Evolutionary conservation across 345 rosid species (phyloP), one percentile per base, ranked within the genome.

Genomic region (Lepidium sativum): DNA sequence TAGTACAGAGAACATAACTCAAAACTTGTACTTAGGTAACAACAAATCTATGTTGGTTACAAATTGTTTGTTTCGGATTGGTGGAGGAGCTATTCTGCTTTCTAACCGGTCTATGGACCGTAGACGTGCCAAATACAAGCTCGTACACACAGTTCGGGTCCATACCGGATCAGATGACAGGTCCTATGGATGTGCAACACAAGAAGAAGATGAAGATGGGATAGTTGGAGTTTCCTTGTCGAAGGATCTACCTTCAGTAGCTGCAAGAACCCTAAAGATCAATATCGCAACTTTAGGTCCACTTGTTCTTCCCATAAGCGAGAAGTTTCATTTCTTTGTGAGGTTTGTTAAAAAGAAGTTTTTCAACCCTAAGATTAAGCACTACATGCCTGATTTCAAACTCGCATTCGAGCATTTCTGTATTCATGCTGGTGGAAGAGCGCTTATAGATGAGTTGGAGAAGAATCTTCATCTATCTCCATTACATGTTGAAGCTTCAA

Each of bases 361-460:
- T 33, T 43, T 87, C 3, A 72, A 79, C 53, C 76, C 76, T 49
- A 67, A 67, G 66, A 32, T 80, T 21, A 81, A 74, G 77, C 82
- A 71, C 33, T 71, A 71, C 65, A 48, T 64, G 20, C 75, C 75
- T 0, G 77, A 86, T 64, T 86, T 86, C 69, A 83, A 84, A 65
- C 62, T 82, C 1, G 89, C 94, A 2, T 84, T 86, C 13, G 84
- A 82, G 73, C 87, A 86, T 57, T 84, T 84, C 21, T 86, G 94
- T 67, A 78, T 86, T 32, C 92, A 86, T 9, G 81, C 87, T 2
- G 86, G 86, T 17, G 85, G 88, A 9, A 71, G 83, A 67, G 87
- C 83, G 1, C 83, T 84, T 17, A 55, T 86, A 7, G 84, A 84
- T 45, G 82, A 84, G 75, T 12, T 84, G 2, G 80, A 86, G 76